These are phyloP conservation scores for Pigoraptor vietnamica DNA, from an alignment of 78 protist genomes.

Conservation along the genomic window DNA sequence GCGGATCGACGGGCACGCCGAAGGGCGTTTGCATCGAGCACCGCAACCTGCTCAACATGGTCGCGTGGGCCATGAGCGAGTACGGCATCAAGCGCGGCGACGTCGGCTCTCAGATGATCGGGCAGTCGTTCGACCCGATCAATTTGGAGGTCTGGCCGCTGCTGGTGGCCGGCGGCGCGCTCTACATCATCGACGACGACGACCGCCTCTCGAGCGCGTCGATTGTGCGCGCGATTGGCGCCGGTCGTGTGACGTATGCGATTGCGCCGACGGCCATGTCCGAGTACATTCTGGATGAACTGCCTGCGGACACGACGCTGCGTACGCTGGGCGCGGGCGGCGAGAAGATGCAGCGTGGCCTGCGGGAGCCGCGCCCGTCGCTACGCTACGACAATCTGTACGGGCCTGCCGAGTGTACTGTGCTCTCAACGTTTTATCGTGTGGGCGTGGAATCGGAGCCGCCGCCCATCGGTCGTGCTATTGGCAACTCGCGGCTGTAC, in stretches of 20 bases:
- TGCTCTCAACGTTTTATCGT: background rate
- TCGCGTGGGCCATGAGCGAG: background rate
- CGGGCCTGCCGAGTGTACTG: background rate
- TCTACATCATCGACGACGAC: conserved; percentile 18
- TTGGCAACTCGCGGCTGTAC: conserved; percentile 10
- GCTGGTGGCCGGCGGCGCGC: conserved; percentile 20
- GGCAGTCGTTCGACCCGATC: background rate
- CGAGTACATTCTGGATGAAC: background rate
- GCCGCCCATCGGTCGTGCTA: background rate
- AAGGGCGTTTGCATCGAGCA: conserved; percentile 25
- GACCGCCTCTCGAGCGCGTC: background rate
- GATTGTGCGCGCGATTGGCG: background rate
- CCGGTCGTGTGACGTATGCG: background rate
- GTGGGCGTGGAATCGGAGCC: background rate
- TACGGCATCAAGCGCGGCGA: background rate
- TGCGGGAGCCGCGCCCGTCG: background rate
- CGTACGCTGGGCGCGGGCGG: background rate
- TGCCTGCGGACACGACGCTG: background rate
- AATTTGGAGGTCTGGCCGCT: conserved; percentile 33
- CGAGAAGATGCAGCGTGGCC: background rate
- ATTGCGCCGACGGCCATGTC: background rate
- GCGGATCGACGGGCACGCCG: conserved; percentile 47
- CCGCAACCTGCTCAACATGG: background rate
- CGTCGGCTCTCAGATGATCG: background rate
- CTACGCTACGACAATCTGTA: background rate